Base-by-base conservation (phyloP, 148 eudicot genomes). In the Amaranthus palmeri region DNA sequence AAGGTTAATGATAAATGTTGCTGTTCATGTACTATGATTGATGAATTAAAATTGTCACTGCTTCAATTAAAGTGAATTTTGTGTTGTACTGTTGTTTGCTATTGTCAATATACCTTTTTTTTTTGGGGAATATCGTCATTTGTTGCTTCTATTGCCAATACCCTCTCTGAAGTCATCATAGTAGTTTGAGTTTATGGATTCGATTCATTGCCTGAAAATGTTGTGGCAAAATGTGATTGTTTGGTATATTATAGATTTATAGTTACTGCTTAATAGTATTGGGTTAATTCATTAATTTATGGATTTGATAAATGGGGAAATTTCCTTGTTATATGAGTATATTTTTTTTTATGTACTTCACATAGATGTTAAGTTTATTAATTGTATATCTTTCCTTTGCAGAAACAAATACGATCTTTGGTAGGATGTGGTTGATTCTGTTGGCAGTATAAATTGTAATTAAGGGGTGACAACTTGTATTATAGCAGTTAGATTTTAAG, bases 401-500 rank as follows among this genome's bases (percentile, higher is more conserved):
- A 70, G 81, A 15, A 36, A 0, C 12, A 41, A 43, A 50, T 54
- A 42, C 48, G 43, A 43, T 47, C 62, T 4, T 68, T 48, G 43
- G 2, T 66, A 36, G 41, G 51, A 51, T 51, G 48, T 67, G 71
- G 55, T 51, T 65, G 52, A 65, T 54, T 53, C 45, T 51, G 15
- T 13, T 40, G 69, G 12, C 43, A 13, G 50, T 40, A 46, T 47
- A 74, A 57, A 0, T 58, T 59, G 44, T 52, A 54, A 44, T 63
- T 4, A 13, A 54, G 71, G 58, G 47, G 59, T 10, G 43, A 42
- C 15, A 52, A 51, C 68, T 66, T 75, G 75, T 68, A 61, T 72
- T 76, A 54, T 72, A 45, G 72, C 67, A 65, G 69, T 64, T 58
- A 65, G 12, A 62, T 50, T 9, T 61, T 73, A 68, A 43, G 69